Evolutionary conservation across 805 yeast species (phyloP), one percentile per base, ranked within the genome.

Genomic region (Saccharomycopsis babjevae): DNA sequence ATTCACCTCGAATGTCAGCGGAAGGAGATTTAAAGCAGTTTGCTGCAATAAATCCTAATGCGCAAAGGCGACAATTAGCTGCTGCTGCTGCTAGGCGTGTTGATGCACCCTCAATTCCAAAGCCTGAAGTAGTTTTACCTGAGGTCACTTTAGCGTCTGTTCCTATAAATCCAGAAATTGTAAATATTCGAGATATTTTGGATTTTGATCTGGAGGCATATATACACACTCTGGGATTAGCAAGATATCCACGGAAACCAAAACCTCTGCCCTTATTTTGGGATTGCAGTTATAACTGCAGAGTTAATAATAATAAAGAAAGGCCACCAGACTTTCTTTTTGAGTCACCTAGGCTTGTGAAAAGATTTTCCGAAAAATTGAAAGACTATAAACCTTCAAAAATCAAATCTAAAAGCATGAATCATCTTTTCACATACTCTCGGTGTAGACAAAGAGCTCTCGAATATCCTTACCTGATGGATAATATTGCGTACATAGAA

Each of bases 381-480:
- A 56, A 34, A 20, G 64, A 61, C 25, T 59, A 61, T 36, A 25
- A 55, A 22, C 57, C 59, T 3, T 43, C 61, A 28, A 50, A 22
- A 15, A 57, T 58, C 38, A 20, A 54, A 39, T 56, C 61, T 16
- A 56, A 36, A 38, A 32, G 50, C 38, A 32, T 61, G 0, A 61
- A 61, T 38, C 64, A 59, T 39, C 39, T 61, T 32, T 52, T 59
- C 10, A 61, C 64, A 16, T 59, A 61, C 30, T 38, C 54, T 5
- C 58, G 46, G 1, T 30, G 28, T 10, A 38, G 46, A 18, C 11
- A 46, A 16, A 30, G 55, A n/a, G 57, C 58, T n/a, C 22, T 57
- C 2, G 54, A 50, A 13, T 25, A 52, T 39, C 62, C 60, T 25
- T 3, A 16, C 6, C 40, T 57, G 3, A 54, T n/a, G 32, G 30